These are phyloP conservation scores for Globisporangium nunn DNA, from an alignment of 352 stramenopile genomes.

Conservation along the genomic window DNA sequence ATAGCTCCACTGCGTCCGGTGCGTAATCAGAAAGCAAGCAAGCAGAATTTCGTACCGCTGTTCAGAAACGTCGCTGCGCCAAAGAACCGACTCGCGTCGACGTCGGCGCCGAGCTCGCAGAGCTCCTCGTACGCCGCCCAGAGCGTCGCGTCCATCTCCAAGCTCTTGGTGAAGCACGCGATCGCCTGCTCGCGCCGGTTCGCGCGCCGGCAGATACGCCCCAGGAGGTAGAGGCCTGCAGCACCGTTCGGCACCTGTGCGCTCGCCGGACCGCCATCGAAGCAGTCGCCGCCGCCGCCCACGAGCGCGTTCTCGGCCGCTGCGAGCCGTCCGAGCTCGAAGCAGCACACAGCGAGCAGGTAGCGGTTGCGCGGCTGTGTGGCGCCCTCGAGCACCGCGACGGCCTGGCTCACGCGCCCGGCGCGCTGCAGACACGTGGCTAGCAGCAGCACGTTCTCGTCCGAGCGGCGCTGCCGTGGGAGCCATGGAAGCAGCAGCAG, in stretches of 20 bases:
- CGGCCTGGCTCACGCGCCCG: constrained; percentile 41
- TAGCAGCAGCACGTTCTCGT: constrained; percentile 49
- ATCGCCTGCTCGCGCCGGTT: constrained; percentile 88
- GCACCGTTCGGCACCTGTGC: constrained; percentile 79
- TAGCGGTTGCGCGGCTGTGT: constrained; percentile 48
- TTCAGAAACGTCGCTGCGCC: constrained; percentile 37
- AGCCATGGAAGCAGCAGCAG: too few relatives aligned
- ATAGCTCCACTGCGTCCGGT: not conserved
- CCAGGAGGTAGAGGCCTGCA: constrained; percentile 89
- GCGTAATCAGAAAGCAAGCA: too few relatives aligned
- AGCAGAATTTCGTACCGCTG: constrained; percentile 3
- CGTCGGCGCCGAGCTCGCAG: constrained; percentile 85
- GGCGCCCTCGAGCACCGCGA: constrained; percentile 44
- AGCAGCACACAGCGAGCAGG: constrained; percentile 63
- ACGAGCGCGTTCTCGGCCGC: constrained; percentile 91
- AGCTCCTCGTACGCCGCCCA: constrained; percentile 92
- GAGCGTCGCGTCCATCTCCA: constrained; percentile 88
- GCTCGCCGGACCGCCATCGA: constrained; percentile 17
- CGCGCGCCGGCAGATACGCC: constrained; percentile 83
- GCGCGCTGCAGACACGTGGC: constrained; percentile 61
- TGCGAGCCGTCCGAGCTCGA: constrained; percentile 53
- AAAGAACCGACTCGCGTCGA: constrained; percentile 65
- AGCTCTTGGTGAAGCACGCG: constrained; percentile 85
- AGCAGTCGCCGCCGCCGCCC: constrained; percentile 23
- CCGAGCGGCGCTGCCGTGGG: constrained; percentile 30